Conservation (phyloP, 2,329 filamentous ascomycete genomes). For the Colletotrichum gigasporum region DNA sequence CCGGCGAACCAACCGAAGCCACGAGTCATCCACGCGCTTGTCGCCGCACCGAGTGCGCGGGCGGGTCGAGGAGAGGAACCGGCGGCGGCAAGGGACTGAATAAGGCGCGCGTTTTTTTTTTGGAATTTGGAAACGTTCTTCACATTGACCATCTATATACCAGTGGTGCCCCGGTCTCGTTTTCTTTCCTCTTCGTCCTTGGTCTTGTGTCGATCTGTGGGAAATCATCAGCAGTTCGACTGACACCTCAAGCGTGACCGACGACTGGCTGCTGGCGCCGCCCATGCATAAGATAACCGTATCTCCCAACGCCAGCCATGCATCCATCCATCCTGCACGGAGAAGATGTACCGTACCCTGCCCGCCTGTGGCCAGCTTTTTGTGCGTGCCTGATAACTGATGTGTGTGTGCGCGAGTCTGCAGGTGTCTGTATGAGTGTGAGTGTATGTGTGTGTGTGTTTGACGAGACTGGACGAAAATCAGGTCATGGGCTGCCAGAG, state of each 20-base stretch:
- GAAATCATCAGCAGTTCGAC: constrained; percentile 17
- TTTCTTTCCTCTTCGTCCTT: constrained; percentile 9
- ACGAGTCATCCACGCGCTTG: not conserved
- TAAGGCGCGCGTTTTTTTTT: too few species aligned
- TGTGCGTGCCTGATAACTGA: not conserved
- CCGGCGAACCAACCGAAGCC: constrained; percentile 1
- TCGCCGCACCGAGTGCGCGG: not conserved
- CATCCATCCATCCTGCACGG: constrained; percentile 25
- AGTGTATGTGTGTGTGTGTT: not conserved
- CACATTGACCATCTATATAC: constrained; percentile 31
- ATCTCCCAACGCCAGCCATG: constrained; percentile 32
- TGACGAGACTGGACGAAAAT: constrained; percentile 4
- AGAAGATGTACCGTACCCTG: constrained; percentile 24
- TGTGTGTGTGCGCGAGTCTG: constrained; percentile 1
- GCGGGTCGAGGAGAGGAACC: not conserved
- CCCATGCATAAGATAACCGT: constrained; percentile 29
- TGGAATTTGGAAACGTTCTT: constrained; percentile 15
- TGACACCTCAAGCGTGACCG: constrained; percentile 1
- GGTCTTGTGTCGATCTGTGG: constrained; percentile 4
- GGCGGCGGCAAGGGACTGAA: too few species aligned
- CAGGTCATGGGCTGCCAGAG: constrained; percentile 1
- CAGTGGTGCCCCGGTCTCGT: constrained; percentile 12
- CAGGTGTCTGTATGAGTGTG: too few species aligned
- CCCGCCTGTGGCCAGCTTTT: constrained; percentile 6
- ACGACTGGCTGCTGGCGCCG: constrained; percentile 6